These are phyloP conservation scores for Uromyces viciae-fabae DNA, from an alignment of 1,284 basidiomycete species.

Conservation along the genomic window DNA sequence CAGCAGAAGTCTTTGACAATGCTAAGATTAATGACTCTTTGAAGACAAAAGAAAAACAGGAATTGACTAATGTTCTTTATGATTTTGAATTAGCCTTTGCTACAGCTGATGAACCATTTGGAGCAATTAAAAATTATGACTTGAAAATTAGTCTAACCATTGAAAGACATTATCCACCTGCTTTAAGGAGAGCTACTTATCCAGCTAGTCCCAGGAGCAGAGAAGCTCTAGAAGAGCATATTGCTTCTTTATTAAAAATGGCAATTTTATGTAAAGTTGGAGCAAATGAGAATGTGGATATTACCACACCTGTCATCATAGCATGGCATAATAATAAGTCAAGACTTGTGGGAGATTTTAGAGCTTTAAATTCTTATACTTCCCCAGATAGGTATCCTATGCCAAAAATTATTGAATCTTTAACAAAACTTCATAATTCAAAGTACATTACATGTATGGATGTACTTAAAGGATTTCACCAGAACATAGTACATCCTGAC, in stretches of 20 bases:
- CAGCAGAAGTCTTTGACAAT: too few relatives aligned
- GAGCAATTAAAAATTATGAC: too few relatives aligned
- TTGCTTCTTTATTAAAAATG: not conserved
- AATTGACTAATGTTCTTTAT: too few relatives aligned
- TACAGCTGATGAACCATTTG: too few relatives aligned
- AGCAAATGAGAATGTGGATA: not conserved
- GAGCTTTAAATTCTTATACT: slow-evolving; percentile 5
- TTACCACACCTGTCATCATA: slow-evolving; percentile 9
- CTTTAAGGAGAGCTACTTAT: too few relatives aligned
- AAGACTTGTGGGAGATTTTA: slow-evolving; percentile 12
- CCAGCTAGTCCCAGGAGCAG: slow-evolving; percentile 7
- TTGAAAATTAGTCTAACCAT: too few relatives aligned
- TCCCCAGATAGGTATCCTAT: not conserved
- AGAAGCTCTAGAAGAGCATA: slow-evolving; percentile 1
- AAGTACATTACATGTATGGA: slow-evolving; percentile 13
- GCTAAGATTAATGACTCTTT: too few relatives aligned
- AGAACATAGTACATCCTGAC: not conserved
- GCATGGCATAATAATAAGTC: not conserved
- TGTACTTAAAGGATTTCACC: slow-evolving; percentile 20
- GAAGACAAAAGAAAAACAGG: too few relatives aligned
- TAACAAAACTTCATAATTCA: not conserved
- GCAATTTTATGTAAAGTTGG: not conserved
- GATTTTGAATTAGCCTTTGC: too few relatives aligned
- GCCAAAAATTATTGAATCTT: not conserved
- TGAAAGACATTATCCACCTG: too few relatives aligned